Conservation (phyloP, 306 rosid species). For the Argentina anserina region DNA sequence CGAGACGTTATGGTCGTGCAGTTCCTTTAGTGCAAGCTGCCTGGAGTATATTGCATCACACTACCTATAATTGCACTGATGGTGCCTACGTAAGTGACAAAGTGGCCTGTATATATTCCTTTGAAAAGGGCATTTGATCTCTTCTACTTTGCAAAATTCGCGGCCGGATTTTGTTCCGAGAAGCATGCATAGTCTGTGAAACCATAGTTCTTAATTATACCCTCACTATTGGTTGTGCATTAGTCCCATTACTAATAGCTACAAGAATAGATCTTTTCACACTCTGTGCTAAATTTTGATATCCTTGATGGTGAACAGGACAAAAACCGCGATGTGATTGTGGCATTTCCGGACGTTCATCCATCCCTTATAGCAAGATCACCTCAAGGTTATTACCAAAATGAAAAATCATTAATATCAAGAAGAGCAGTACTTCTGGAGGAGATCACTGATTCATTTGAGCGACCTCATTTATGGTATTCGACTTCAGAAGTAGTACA, state of each 20-base stretch:
- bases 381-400: constrained; percentile 16
- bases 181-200: background rate
- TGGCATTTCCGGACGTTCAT: constrained; percentile 79
- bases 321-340: constrained; percentile 86
- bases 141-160: background rate
- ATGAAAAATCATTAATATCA: constrained; percentile 30
- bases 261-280: background rate
- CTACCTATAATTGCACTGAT: constrained; percentile 84
- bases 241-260: background rate
- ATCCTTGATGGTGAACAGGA: constrained; percentile 49
- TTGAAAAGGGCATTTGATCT: background rate
- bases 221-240: background rate
- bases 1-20: constrained; percentile 64
- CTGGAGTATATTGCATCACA: constrained; percentile 73
- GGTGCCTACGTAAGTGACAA: constrained; percentile 72
- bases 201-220: background rate
- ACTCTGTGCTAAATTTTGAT: constrained; percentile 11
- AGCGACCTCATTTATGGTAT: constrained; percentile 84
- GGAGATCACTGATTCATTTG: constrained; percentile 51
- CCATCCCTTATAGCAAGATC: constrained; percentile 57
- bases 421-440: constrained; percentile 21
- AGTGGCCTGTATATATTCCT: background rate
- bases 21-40: constrained; percentile 67
- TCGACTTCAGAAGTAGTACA: constrained; percentile 70
- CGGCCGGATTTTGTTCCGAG: background rate